Conservation (phyloP, 805 yeast genomes). For the Yamadazyma phyllophila region DNA sequence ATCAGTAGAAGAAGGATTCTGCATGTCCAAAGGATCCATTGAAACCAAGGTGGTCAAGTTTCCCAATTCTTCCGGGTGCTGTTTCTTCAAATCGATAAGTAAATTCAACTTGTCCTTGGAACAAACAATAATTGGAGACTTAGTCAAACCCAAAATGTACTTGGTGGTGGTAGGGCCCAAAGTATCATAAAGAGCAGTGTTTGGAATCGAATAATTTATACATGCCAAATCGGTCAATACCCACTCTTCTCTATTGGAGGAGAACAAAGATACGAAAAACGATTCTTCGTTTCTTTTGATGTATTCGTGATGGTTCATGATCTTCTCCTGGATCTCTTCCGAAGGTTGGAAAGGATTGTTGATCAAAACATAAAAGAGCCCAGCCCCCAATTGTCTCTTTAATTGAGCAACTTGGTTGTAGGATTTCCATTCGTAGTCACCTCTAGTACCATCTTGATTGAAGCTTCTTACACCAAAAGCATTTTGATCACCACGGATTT, state of each 20-base stretch:
- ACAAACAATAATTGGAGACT: conserved; percentile 49
- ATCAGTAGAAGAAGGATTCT: conserved; percentile 23
- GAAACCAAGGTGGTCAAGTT: conserved; percentile 34
- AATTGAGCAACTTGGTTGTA: conserved; percentile 24
- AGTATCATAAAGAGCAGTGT: conserved; percentile 31
- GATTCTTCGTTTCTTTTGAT: conserved; percentile 19
- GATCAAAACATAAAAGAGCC: conserved; percentile 29
- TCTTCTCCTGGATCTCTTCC: conserved; percentile 20
- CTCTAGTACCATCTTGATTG: conserved; percentile 26
- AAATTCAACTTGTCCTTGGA: conserved; percentile 31
- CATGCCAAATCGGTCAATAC: conserved; percentile 66
- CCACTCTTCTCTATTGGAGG: conserved; percentile 68
- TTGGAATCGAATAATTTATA: conserved; percentile 42
- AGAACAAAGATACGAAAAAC: conserved; percentile 55
- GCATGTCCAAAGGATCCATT: conserved; percentile 35
- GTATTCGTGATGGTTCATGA: conserved; percentile 16
- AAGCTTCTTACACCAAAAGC: conserved; percentile 47
- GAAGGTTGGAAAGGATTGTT: conserved; percentile 32
- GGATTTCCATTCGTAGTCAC: conserved; percentile 28
- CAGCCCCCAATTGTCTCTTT: conserved; percentile 35
- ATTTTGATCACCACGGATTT: conserved; percentile 32
- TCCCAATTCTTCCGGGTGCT: conserved; percentile 22
- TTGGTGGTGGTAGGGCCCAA: conserved; percentile 57
- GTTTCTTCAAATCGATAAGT: conserved; percentile 28
- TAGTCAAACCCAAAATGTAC: conserved; percentile 59